These are phyloP conservation scores for Sugiyamaella pinicola DNA, from an alignment of 1,139 yeast genomes.

Conservation along the genomic window DNA sequence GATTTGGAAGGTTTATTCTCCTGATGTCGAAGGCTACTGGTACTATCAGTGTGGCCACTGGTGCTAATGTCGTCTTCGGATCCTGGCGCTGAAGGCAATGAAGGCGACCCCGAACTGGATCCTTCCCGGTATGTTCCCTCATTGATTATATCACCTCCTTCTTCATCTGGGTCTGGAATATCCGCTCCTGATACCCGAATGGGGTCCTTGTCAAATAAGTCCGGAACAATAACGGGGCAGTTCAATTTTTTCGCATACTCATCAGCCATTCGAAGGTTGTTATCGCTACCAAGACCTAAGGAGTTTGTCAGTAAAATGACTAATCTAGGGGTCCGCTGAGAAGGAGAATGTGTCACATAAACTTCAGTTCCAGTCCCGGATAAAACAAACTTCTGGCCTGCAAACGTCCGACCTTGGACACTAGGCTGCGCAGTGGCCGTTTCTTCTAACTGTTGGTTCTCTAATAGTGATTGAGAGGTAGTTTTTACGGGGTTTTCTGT, in stretches of 20 bases:
- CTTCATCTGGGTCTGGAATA: constrained; percentile 28
- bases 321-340: constrained; percentile 26
- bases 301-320: constrained; percentile 41
- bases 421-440: neutral
- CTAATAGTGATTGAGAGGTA: no score
- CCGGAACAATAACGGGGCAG: constrained; percentile 41
- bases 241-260: constrained; percentile 34
- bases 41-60: constrained; percentile 16
- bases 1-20: neutral
- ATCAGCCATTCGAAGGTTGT: constrained; percentile 41
- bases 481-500: no score
- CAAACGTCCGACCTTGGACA: neutral
- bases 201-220: constrained; percentile 41
- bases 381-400: constrained; percentile 35
- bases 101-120: neutral
- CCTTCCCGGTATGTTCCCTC: neutral
- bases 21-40: neutral
- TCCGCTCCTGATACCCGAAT: constrained; percentile 37
- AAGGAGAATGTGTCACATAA: constrained; percentile 31
- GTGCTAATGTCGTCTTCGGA: neutral
- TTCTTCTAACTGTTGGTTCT: neutral
- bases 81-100: neutral
- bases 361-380: constrained; percentile 35
- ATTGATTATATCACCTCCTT: constrained; percentile 4
- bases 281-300: constrained; percentile 38